Percentiles rank a stretch among this genome's conserved stretches.
These are phyloP conservation scores for Xylariaceae sp. DNA, from an alignment of 2,329 filamentous ascomycete species.

Conservation along the genomic window DNA sequence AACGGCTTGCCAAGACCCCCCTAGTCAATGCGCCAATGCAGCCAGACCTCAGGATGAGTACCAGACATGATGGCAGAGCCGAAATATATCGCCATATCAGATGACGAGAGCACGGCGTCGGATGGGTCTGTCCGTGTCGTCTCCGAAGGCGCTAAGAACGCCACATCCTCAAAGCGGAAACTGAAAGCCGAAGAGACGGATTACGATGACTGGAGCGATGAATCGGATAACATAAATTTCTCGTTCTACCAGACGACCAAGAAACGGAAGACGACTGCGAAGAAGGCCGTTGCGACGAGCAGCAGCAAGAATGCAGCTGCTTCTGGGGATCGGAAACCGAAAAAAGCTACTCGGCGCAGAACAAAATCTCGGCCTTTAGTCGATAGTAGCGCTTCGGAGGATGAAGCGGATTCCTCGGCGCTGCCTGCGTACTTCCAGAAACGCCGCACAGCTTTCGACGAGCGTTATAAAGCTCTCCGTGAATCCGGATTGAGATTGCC, in stretches of 20 bases:
- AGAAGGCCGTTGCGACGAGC: slow-evolving; percentile 6
- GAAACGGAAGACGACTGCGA: slow-evolving; percentile 22
- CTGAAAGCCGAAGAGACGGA: slow-evolving; percentile 3
- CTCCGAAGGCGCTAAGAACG: slow-evolving; percentile 8
- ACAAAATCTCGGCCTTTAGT: slow-evolving; percentile 20
- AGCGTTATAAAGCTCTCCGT: slow-evolving; percentile 51
- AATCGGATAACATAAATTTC: slow-evolving; percentile 19
- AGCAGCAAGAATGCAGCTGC: slow-evolving; percentile 22
- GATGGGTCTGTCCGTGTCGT: slow-evolving; percentile 11
- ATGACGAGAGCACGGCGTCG: slow-evolving; percentile 27
- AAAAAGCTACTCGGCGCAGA: slow-evolving; percentile 11
- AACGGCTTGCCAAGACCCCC: neutral
- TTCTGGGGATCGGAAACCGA: slow-evolving; percentile 15
- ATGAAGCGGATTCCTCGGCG: slow-evolving; percentile 42
- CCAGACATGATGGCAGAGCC: slow-evolving; percentile 18
- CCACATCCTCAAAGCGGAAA: slow-evolving; percentile 24
- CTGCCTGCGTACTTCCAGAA: slow-evolving; percentile 69
- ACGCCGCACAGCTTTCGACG: slow-evolving; percentile 66
- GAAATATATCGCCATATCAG: slow-evolving; percentile 24
- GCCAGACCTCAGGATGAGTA: slow-evolving; percentile 1
- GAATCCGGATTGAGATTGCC: slow-evolving; percentile 69
- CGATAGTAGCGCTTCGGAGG: slow-evolving; percentile 34
- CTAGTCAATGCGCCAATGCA: slow-evolving; percentile 15
- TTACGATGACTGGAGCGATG: slow-evolving; percentile 29
- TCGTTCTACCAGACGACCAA: slow-evolving; percentile 16